Percentiles rank a stretch among this genome's conserved stretches.
phyloP scores from a whole-genome alignment of 164 flowering plant genomes.

The Buxus sempervirens region DNA sequence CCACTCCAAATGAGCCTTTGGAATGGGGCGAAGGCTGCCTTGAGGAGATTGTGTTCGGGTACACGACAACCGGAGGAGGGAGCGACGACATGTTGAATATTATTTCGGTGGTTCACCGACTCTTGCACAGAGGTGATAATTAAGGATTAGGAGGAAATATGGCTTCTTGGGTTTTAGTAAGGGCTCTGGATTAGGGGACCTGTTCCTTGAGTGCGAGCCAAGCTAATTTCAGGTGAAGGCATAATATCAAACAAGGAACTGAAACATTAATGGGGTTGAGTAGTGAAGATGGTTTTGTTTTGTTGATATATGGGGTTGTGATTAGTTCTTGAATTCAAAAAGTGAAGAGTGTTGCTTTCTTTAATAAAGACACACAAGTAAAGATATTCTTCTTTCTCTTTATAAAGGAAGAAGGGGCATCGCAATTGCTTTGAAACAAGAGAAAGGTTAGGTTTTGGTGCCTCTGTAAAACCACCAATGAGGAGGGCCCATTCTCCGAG shows the following conservation, averaged over 20 bases:
- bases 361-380: slow-evolving; percentile 34
- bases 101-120: not conserved
- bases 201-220: slow-evolving; percentile 37
- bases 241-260: slow-evolving; percentile 24
- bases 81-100: slow-evolving; percentile 21
- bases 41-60: slow-evolving; percentile 33
- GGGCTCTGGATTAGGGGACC: not conserved
- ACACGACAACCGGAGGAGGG: slow-evolving; percentile 22
- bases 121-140: no score
- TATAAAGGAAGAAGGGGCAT: slow-evolving; percentile 16
- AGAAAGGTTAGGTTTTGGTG: slow-evolving; percentile 44
- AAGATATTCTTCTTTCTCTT: slow-evolving; percentile 31
- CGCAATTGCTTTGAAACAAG: slow-evolving; percentile 36
- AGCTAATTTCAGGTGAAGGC: slow-evolving; percentile 21
- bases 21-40: slow-evolving; percentile 28
- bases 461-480: slow-evolving; percentile 12
- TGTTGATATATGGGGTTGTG: no score
- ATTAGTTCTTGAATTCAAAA: not conserved
- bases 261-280: slow-evolving; percentile 12
- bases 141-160: not conserved
- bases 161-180: slow-evolving; percentile 2
- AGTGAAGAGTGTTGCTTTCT: slow-evolving; percentile 9
- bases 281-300: no score
- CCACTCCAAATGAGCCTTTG: slow-evolving; percentile 56
- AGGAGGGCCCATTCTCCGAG: slow-evolving; percentile 7